Base-by-base conservation (phyloP, 805 yeast species). In the Barnettozyma populi region DNA sequence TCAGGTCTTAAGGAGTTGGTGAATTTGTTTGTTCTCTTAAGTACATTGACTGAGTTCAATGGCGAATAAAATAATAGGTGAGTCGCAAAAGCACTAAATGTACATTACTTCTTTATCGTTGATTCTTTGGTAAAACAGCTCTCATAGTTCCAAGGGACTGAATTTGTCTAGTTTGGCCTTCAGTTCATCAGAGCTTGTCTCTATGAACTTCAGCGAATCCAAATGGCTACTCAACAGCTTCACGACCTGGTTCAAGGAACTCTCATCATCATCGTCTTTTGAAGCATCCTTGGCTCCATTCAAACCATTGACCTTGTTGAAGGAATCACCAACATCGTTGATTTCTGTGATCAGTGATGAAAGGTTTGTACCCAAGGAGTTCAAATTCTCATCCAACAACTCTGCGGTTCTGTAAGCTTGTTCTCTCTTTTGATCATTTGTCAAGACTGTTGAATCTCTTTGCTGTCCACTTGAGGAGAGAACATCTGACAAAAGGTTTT, bases 401-500 rank as follows among this genome's bases (percentile, higher is more conserved):
- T 90, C 95, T 0, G 98, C 97, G 29, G 90, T 78, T 52, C 78
- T 81, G 64, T 92, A 94, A 0, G 96, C 95, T 55, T 85, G 85
- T 61, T 85, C 92, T 62, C 99, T 81, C 61, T 89, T 86, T 63
- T 85, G 86, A 62, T 92, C 97, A 45, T 86, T 80, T 9, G 80
- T 75, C 52, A 75, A 66, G 18, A 78, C 70, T 1, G 61, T 50
- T 0, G 60, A 44, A 32, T 55, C 63, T 31, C 57, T 58, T 19
- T 52, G 56, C 39, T 54, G 59, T 52, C 54, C 39, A 57, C 57
- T 56, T 2, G 73, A 59, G 7, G 70, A 57, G 7, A 68, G 51
- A 7, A 68, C 68, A 45, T 69, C 73, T 4, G 69, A 59, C 14
- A 69, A 53, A 20, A 68, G 50, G 4, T 63, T 55, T 41, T 67